Evolutionary conservation across 2,329 filamentous ascomycete genomes (phyloP).

Genomic region (Exserohilum turcica): DNA sequence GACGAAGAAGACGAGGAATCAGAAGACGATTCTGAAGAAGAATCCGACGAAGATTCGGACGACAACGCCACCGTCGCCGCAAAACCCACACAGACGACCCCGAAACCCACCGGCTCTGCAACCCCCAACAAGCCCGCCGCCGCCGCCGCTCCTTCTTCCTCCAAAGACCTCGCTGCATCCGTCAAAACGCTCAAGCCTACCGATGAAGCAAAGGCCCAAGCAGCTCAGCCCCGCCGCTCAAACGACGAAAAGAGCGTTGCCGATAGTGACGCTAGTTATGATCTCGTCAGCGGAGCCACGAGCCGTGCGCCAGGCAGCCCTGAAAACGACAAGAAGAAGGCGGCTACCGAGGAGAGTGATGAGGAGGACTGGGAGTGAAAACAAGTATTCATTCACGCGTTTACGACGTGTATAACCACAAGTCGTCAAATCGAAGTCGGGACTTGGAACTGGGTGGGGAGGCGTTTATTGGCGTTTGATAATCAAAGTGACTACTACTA

Average conservation of each 20-base stretch:
- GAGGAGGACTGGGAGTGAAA: constrained; percentile 75
- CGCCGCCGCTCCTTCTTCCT: background rate
- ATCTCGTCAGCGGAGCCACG: constrained; percentile 76
- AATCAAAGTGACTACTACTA: no score
- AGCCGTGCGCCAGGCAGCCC: constrained; percentile 76
- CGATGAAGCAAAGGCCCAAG: constrained; percentile 57
- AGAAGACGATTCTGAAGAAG: constrained; percentile 17
- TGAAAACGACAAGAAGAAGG: constrained; percentile 56
- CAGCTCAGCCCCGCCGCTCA: constrained; percentile 66
- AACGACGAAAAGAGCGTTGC: constrained; percentile 78
- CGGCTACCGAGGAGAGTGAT: constrained; percentile 64
- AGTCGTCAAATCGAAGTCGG: no score
- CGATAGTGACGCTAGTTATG: constrained; percentile 95
- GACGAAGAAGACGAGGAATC: constrained; percentile 27
- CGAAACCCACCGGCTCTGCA: background rate
- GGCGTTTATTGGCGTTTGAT: no score
- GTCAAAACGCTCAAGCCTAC: constrained; percentile 49
- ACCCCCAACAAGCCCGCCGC: background rate
- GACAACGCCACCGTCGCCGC: constrained; percentile 11
- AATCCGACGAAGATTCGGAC: constrained; percentile 17
- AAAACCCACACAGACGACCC: constrained; percentile 9
- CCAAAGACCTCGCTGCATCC: constrained; percentile 37
- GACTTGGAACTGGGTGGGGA: no score
- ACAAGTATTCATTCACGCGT: background rate
- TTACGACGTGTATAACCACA: no score